Evolutionary conservation across 495 filamentous ascomycete species (phyloP), one percentile per base, ranked within the genome.

Genomic region (Letharia columbiana): DNA sequence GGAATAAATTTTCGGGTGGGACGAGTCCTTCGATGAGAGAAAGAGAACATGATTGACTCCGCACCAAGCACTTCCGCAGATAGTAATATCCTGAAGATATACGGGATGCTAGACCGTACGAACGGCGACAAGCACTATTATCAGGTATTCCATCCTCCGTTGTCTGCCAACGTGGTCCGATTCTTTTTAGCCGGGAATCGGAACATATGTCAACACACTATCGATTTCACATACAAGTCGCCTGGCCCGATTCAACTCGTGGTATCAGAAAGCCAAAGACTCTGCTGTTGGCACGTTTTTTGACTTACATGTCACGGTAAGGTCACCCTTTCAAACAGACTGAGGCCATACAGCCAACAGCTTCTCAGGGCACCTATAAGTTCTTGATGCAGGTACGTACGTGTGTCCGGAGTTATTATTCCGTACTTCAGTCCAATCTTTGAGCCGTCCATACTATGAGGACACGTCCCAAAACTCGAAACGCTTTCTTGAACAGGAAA

Each of bases 21-120:
- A 11, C 28, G 13, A 50, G 28, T n/a, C 37, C 20, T 40, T 45
- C 13, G 20, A 33, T 9, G 6, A n/a, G 23, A 64, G 41, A 18
- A 42, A 44, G 15, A 49, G n/a, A 15, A 42, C 12, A 31, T 37
- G 20, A 28, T 10, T 60, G 45, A 60, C 11, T 6, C 13, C 23
- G 41, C 91, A 71, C 81, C 81, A 40, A 90, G 91, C 13, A 89
- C 90, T 71, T 86, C 89, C 60, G 85, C 85, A 12, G 90, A 95
- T 72, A 94, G 89, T 72, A 95, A 94, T 74, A 92, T 96, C 65
- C 77, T 96, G 56, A 96, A 96, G 74, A 91, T 96, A 37, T 96
- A 87, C 73, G 77, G 81, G 35, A 84, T 83, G 81, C 75, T 84
- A 6, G 82, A 86, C 66, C 82, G 84, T 57, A 81, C 75, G 62